Percentiles rank a stretch among this genome's conserved stretches.
Evolutionary conservation across 2,329 filamentous ascomycete species (phyloP).

Genomic region (Paracamarosporium sp.): DNA sequence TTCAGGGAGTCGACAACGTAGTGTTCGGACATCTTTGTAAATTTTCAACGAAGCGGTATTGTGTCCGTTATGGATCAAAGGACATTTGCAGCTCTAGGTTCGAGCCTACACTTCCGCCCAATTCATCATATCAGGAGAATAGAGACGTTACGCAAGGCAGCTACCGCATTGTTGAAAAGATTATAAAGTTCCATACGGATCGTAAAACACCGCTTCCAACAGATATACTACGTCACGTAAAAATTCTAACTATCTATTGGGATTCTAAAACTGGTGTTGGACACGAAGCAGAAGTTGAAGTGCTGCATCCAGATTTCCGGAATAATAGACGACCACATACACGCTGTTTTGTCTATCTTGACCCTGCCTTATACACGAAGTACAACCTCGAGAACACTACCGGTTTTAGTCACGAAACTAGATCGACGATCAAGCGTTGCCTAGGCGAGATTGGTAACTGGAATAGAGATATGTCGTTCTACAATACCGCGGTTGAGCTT

Average conservation of each 20-base stretch:
- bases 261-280: slow-evolving; percentile 14
- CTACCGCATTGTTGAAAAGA: slow-evolving; percentile 18
- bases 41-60: slow-evolving; percentile 8
- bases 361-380: slow-evolving; percentile 7
- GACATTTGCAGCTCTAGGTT: slow-evolving; percentile 16
- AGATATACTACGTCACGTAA: slow-evolving; percentile 14
- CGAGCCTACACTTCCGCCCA: slow-evolving; percentile 10
- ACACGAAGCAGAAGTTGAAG: slow-evolving; percentile 10
- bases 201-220: slow-evolving; percentile 6
- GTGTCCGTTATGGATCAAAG: slow-evolving; percentile 1
- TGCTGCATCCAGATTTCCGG: slow-evolving; percentile 14
- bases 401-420: slow-evolving; percentile 18
- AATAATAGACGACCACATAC: slow-evolving; percentile 6
- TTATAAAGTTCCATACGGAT: slow-evolving; percentile 12
- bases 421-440: slow-evolving; percentile 15
- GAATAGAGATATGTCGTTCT: slow-evolving; percentile 15
- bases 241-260: slow-evolving; percentile 17
- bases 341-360: slow-evolving; percentile 15
- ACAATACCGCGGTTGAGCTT: slow-evolving; percentile 17
- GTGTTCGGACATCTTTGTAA: slow-evolving; percentile 11
- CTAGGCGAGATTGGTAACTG: slow-evolving; percentile 11
- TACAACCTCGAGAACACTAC: slow-evolving; percentile 15
- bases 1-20: slow-evolving; percentile 4
- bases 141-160: slow-evolving; percentile 15
- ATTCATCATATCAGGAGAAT: slow-evolving; percentile 8